Percentiles rank a stretch among this genome's conserved stretches.
Evolutionary conservation across 441 rosid species (phyloP).

Genomic region (Gossypium schwendimanii): DNA sequence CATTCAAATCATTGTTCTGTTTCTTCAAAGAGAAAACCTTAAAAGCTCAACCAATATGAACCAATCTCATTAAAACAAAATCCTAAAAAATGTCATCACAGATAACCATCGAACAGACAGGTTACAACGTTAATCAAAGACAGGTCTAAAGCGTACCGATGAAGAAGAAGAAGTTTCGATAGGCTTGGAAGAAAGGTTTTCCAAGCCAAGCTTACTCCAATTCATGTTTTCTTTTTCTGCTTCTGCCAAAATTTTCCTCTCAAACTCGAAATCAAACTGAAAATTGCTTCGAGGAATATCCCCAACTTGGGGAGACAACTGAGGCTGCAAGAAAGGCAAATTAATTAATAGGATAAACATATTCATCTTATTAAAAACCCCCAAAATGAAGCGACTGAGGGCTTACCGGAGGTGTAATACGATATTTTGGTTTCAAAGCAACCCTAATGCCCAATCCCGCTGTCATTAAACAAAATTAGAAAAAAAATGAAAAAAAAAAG

Average conservation of each 20-base stretch:
- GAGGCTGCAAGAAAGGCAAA: constrained; percentile 50
- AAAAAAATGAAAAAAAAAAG: background rate
- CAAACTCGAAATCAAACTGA: constrained; percentile 74
- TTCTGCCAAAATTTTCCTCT: constrained; percentile 65
- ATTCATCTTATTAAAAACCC: background rate
- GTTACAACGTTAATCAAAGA: background rate
- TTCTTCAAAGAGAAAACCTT: background rate
- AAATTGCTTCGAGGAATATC: constrained; percentile 80
- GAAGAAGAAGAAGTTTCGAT: constrained; percentile 46
- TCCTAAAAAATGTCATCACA: background rate
- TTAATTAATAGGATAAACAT: background rate
- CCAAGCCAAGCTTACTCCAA: constrained; percentile 65
- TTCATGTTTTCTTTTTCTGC: constrained; percentile 66
- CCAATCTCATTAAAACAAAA: background rate
- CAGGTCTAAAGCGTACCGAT: constrained; percentile 27
- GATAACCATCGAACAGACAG: background rate
- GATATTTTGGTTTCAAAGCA: constrained; percentile 66
- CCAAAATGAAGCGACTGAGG: background rate
- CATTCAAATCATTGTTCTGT: background rate
- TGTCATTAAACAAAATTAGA: constrained; percentile 20
- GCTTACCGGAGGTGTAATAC: constrained; percentile 75
- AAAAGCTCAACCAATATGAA: background rate
- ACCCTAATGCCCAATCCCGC: constrained; percentile 84
- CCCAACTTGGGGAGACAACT: constrained; percentile 45
- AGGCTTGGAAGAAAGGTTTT: constrained; percentile 50